Conservation (phyloP, 202 grass and related monocot species). For the Hordeum pubiflorum region DNA sequence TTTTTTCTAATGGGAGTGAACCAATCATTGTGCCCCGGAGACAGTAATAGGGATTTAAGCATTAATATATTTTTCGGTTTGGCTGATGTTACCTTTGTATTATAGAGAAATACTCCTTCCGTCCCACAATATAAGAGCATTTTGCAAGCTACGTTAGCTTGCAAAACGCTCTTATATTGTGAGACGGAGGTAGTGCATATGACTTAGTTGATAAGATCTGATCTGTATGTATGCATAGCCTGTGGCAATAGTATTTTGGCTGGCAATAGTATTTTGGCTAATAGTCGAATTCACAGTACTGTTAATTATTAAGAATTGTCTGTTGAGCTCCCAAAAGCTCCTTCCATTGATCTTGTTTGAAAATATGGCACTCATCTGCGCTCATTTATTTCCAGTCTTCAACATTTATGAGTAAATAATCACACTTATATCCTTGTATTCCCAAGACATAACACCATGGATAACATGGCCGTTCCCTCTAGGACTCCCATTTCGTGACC, state of each 20-base stretch:
- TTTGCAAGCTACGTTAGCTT: too few species aligned
- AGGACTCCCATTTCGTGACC: not conserved
- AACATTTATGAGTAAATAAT: not conserved
- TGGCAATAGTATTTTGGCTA: not conserved
- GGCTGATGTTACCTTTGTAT: constrained; percentile 12
- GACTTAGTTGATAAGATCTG: constrained; percentile 1
- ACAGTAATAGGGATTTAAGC: not conserved
- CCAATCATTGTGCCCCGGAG: constrained; percentile 4
- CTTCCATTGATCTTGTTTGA: not conserved
- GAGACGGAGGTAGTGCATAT: not conserved
- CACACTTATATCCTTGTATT: not conserved
- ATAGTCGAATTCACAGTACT: not conserved
- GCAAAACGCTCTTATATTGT: too few species aligned
- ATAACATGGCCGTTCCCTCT: not conserved
- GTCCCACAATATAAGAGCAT: too few species aligned
- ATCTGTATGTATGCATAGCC: not conserved
- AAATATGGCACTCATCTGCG: not conserved
- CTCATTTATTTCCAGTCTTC: not conserved
- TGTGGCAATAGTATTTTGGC: not conserved
- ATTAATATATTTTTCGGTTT: constrained; percentile 12
- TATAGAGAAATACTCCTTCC: not conserved
- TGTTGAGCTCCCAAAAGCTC: not conserved
- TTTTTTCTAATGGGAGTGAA: constrained; percentile 2
- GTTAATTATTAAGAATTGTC: not conserved
- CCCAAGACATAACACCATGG: not conserved